Percentiles rank a stretch among this genome's conserved stretches.
These are phyloP conservation scores for Umbelopsis sp. DNA, from an alignment of 192 early-diverging fungal genomes.

Conservation along the genomic window DNA sequence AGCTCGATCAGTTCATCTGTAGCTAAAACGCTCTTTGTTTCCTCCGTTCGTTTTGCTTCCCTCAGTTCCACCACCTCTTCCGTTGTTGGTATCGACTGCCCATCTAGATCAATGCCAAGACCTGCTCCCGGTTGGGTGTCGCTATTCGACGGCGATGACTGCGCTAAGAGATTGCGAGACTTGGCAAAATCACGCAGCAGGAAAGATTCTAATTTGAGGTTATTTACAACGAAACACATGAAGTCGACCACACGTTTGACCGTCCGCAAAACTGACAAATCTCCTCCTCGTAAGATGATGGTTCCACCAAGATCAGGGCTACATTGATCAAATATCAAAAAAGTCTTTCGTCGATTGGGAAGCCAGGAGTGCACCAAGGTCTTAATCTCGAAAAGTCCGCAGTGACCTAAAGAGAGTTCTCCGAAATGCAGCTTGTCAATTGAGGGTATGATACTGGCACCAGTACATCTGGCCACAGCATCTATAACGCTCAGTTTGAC, in stretches of 20 bases:
- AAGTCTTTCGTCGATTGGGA: constrained; percentile 83
- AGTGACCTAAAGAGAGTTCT: constrained; percentile 76
- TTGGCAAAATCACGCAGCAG: constrained; percentile 74
- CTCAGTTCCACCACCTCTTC: neutral
- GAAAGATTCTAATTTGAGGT: constrained; percentile 83
- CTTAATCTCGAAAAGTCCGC: constrained; percentile 74
- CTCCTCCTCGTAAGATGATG: constrained; percentile 87
- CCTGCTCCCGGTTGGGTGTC: constrained; percentile 1
- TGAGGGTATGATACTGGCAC: constrained; percentile 80
- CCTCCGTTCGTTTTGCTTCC: neutral
- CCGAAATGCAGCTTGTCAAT: constrained; percentile 76
- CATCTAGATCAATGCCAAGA: constrained; percentile 19
- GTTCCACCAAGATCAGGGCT: constrained; percentile 80
- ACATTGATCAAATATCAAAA: constrained; percentile 89
- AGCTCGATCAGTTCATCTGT: neutral
- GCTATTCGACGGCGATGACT: neutral
- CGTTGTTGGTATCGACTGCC: neutral
- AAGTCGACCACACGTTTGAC: constrained; percentile 86
- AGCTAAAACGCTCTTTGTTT: neutral
- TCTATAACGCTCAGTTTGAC: constrained; percentile 88
- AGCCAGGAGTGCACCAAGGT: constrained; percentile 82
- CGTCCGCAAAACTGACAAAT: constrained; percentile 59
- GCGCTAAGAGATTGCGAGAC: constrained; percentile 22
- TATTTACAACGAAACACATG: constrained; percentile 86
- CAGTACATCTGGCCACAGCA: constrained; percentile 84